These are phyloP conservation scores for Trichoderma sp. DNA, from an alignment of 2,329 filamentous ascomycete genomes.

Conservation along the genomic window DNA sequence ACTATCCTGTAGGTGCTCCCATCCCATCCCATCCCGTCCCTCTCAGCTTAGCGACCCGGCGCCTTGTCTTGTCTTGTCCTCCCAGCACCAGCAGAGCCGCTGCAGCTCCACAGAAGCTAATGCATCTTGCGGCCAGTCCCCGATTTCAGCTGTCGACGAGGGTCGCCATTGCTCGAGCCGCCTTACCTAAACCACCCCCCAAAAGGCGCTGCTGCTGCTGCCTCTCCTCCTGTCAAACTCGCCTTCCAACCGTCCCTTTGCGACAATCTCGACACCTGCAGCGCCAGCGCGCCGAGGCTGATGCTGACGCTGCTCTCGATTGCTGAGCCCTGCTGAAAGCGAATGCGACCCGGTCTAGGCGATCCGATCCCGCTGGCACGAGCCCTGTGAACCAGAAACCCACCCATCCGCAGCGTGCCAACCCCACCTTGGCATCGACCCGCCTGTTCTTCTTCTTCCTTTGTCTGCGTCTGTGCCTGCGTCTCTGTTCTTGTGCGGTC, in stretches of 20 bases:
- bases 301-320: slow-evolving; percentile 1
- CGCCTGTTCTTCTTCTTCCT: slow-evolving; percentile 8
- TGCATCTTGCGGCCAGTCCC: neutral
- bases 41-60: neutral
- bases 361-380: slow-evolving; percentile 18
- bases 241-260: neutral
- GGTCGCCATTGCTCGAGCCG: slow-evolving; percentile 13
- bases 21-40: neutral
- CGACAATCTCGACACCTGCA: slow-evolving; percentile 3
- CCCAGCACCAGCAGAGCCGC: slow-evolving; percentile 5
- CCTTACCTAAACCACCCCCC: slow-evolving; percentile 18
- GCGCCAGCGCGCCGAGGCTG: slow-evolving; percentile 17
- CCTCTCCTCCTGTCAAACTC: neutral
- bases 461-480: neutral
- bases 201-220: neutral
- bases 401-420: slow-evolving; percentile 10
- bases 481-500: slow-evolving; percentile 1
- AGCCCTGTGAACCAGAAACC: slow-evolving; percentile 13
- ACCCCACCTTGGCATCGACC: slow-evolving; percentile 20
- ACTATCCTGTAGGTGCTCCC: neutral
- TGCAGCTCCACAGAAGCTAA: slow-evolving; percentile 20
- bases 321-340: slow-evolving; percentile 9
- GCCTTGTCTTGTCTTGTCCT: neutral
- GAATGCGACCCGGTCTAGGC: slow-evolving; percentile 11
- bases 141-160: slow-evolving; percentile 17